These are phyloP conservation scores for Ilyonectria robusta DNA, from an alignment of 2,329 filamentous ascomycete genomes.

Conservation along the genomic window DNA sequence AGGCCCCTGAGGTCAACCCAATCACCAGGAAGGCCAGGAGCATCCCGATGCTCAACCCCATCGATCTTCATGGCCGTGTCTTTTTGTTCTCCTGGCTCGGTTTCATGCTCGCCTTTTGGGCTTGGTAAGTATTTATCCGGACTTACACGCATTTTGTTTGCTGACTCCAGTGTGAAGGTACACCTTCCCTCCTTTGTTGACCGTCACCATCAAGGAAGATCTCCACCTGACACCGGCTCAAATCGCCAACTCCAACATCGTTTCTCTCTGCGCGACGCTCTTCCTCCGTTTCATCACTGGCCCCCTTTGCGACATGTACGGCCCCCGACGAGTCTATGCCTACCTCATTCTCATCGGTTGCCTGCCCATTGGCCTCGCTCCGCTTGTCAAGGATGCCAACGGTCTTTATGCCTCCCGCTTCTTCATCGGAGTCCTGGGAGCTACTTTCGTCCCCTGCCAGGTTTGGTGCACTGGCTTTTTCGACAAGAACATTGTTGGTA, in stretches of 20 bases:
- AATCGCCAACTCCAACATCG: slow-evolving; percentile 91
- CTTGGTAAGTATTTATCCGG: slow-evolving; percentile 67
- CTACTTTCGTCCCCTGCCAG: slow-evolving; percentile 87
- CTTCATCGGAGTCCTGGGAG: slow-evolving; percentile 85
- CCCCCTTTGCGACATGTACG: slow-evolving; percentile 87
- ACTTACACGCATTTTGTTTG: background rate
- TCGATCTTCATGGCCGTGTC: slow-evolving; percentile 86
- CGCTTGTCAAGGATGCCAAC: slow-evolving; percentile 74
- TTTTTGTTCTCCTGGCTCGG: slow-evolving; percentile 93
- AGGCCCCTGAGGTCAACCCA: slow-evolving; percentile 81
- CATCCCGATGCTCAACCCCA: slow-evolving; percentile 82
- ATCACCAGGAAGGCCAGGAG: slow-evolving; percentile 87
- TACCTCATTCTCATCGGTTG: slow-evolving; percentile 82
- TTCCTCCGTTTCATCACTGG: slow-evolving; percentile 84
- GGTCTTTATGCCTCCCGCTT: slow-evolving; percentile 83
- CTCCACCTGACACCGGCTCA: slow-evolving; percentile 78
- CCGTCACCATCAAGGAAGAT: slow-evolving; percentile 84
- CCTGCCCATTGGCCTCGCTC: slow-evolving; percentile 86
- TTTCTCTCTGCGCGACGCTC: slow-evolving; percentile 79
- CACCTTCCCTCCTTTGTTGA: slow-evolving; percentile 86
- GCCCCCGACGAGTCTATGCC: slow-evolving; percentile 85
- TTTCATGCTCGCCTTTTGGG: slow-evolving; percentile 90
- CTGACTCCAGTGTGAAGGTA: slow-evolving; percentile 62
- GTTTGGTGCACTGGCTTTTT: slow-evolving; percentile 96
- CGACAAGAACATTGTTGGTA: slow-evolving; percentile 92